Base-by-base conservation (phyloP, 352 stramenopile genomes). In the Hyaloperonospora arabidopsidis region DNA sequence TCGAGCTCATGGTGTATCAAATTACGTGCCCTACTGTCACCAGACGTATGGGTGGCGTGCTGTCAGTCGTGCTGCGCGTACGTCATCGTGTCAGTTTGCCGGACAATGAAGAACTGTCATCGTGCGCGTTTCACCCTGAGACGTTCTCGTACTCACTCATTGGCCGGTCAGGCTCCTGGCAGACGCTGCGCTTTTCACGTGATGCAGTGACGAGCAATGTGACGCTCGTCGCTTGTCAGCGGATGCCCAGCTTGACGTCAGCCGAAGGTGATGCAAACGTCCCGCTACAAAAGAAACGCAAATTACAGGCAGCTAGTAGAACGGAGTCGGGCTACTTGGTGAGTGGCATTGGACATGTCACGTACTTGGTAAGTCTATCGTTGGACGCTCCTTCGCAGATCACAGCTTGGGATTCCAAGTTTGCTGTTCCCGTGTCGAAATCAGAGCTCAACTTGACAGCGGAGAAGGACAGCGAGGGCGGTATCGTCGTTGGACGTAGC, bases 331-430 rank as follows among this genome's bases (percentile, higher is more conserved):
- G 60, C 13, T 84, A 75, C 50, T 57, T 72, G 28, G 60, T 67
- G 2, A 69, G 65, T 19, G 61, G 59, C 21, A 58, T 88, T 17
- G 78, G 74, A 10, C 67, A 65, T 22, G 79, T 72, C 15, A 84
- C 67, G 48, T 88, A 85, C 62, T 49, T 90, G 10, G 61, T 90
- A 2, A 68, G 78, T 10, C 59, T 67, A 15, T 63, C 55, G 0
- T 29, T 76, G 19, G 62, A 79, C 36, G 46, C 52, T 8, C 61
- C 74, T 0, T 59, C 65, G 55, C 61, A 72, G 45, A 61, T 87
- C 28, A 72, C 70, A 11, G 76, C 68, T 3, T 90, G 77, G 77
- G 78, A 90, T 55, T 67, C 78, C 46, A 88, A 85, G 62, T 90
- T 88, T 49, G 78, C 76, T 17, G 80, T 88, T 0, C 69, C 82